Evolutionary conservation across 768 basidiomycete species (phyloP).

Genomic region (Panellus pusillus): DNA sequence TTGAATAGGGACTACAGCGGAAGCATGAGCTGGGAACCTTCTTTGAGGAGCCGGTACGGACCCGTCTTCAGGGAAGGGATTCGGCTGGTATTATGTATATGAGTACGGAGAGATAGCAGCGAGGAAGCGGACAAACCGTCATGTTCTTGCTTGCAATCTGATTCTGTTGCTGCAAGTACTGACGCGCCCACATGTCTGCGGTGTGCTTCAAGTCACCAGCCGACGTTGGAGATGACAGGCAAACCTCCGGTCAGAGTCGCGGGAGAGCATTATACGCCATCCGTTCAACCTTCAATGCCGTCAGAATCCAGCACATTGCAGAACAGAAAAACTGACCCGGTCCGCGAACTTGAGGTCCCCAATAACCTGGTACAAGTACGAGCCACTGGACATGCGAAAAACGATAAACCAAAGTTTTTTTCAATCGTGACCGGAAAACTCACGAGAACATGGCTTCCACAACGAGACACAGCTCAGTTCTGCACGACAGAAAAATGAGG

Average conservation of each 20-base stretch:
- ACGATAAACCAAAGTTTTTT: too few relatives aligned
- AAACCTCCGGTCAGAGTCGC: slow-evolving; percentile 38
- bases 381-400: slow-evolving; percentile 35
- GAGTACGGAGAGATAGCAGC: neutral
- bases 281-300: slow-evolving; percentile 27
- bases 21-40: neutral
- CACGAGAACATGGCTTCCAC: slow-evolving; percentile 65
- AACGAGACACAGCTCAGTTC: slow-evolving; percentile 56
- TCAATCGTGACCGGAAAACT: slow-evolving; percentile 18
- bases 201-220: neutral
- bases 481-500: slow-evolving; percentile 16
- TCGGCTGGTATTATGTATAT: slow-evolving; percentile 28
- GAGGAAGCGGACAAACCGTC: slow-evolving; percentile 38
- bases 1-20: slow-evolving; percentile 33
- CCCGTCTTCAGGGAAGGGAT: slow-evolving; percentile 56
- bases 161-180: slow-evolving; percentile 61
- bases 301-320: neutral
- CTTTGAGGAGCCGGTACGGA: slow-evolving; percentile 22
- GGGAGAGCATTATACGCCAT: slow-evolving; percentile 43
- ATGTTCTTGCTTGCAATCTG: slow-evolving; percentile 58
- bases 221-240: neutral
- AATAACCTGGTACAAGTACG: slow-evolving; percentile 56
- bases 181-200: slow-evolving; percentile 57
- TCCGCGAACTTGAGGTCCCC: slow-evolving; percentile 54
- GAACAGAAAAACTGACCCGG: slow-evolving; percentile 30